phyloP scores from a whole-genome alignment of 345 rosid genomes.

The Acer saccharum region DNA sequence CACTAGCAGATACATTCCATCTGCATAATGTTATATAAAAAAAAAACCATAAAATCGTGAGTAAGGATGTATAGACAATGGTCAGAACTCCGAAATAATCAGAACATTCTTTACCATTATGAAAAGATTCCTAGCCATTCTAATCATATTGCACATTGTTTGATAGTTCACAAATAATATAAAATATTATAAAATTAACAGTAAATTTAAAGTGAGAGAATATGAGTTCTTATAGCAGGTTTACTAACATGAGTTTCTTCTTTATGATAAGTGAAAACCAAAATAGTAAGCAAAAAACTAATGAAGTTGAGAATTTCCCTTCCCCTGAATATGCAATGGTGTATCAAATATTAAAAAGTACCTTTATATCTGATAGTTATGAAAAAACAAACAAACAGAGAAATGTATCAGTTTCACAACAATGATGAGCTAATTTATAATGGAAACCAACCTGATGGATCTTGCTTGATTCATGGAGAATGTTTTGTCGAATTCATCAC shows the following conservation, averaged over 20 bases:
- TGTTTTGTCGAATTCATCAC: constrained; percentile 85
- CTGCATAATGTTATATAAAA: constrained; percentile 42
- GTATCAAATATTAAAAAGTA: neutral
- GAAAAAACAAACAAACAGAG: neutral
- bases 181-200: neutral
- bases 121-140: neutral
- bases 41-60: constrained; percentile 15
- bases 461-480: constrained; percentile 99
- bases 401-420: neutral
- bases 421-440: neutral
- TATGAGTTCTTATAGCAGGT: neutral
- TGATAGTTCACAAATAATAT: neutral
- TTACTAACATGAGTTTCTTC: neutral
- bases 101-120: neutral
- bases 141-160: neutral
- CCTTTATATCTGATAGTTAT: neutral
- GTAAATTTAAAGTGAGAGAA: neutral
- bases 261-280: neutral
- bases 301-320: neutral
- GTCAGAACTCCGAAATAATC: neutral
- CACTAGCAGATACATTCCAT: constrained; percentile 97
- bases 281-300: neutral
- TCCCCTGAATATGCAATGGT: neutral
- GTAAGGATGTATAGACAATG: neutral
- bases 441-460: constrained; percentile 78